phyloP scores from a whole-genome alignment of 257 asterid genomes.

The Gentiana dahurica region DNA sequence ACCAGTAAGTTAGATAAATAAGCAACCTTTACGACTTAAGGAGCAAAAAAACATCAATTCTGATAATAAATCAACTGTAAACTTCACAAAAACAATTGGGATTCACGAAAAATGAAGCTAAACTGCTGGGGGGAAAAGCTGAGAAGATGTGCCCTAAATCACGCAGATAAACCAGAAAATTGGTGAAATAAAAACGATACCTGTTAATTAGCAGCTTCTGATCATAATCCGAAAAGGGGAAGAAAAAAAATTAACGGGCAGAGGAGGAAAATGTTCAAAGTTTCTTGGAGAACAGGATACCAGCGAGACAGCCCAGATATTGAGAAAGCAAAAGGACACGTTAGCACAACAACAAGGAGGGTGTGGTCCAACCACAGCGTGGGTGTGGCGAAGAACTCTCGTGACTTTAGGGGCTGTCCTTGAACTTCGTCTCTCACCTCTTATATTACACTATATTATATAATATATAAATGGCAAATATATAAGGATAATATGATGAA shows the following conservation, averaged over 20 bases:
- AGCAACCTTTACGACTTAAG: no score
- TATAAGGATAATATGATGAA: no score
- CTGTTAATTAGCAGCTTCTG: constrained; percentile 14
- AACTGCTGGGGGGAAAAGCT: background rate
- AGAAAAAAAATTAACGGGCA: constrained; percentile 1
- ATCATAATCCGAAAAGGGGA: constrained; percentile 7
- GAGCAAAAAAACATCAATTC: no score
- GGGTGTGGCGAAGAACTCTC: constrained; percentile 13
- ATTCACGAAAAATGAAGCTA: no score
- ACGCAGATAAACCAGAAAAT: background rate
- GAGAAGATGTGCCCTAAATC: background rate
- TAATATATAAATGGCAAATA: no score
- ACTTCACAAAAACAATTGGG: no score
- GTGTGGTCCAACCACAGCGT: background rate
- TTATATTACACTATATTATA: no score
- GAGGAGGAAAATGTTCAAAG: constrained; percentile 14
- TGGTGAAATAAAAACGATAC: constrained; percentile 3
- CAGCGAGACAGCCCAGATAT: background rate
- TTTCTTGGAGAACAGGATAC: constrained; percentile 35
- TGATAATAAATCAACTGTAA: no score
- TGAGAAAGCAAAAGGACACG: constrained; percentile 15
- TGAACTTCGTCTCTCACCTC: constrained; percentile 10
- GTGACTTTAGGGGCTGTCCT: constrained; percentile 23
- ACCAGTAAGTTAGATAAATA: no score
- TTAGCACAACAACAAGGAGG: background rate